Base-by-base conservation (phyloP, 371 early-diverging fungal genomes). In the Lichtheimia hyalospora region DNA sequence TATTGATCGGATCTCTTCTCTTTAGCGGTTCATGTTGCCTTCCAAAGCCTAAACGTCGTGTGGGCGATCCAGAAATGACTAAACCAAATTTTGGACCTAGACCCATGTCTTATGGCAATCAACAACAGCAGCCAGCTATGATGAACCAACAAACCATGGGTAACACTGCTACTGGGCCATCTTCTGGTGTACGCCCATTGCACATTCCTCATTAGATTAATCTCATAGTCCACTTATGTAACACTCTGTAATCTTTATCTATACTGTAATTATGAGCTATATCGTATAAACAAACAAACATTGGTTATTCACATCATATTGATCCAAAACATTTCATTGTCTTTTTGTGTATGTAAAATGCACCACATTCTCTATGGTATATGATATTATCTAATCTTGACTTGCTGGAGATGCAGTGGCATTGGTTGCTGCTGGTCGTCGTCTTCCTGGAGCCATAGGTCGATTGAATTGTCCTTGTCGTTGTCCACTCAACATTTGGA, bases 401-500 rank as follows among this genome's bases (percentile, higher is more conserved):
- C 49, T 21, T 18, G 49, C 48, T 4, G 59, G 8, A 49, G 59
- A 24, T 10, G 52, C n/a, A 16, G 49, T 49, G 14, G 49, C 23
- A 12, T 46, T 57, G 5, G 46, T n/a, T n/a, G n/a, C 49, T 0
- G 5, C 52, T 3, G 79, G 79, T 54, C 76, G 67, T 74, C 79
- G 71, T 75, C 80, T 74, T 25, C 77, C 77, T 20, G 82, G 82
- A 5, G 82, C 79, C 42, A 60, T 65, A 50, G 82, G 82, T 60
- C 82, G 67, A 44, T 71, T 81, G 54, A 81, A 81, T 14, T 73
- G 75, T 8, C 71, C 73, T 46, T 63, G 67, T 18, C 40, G 58
- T 20, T 66, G 66, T 42, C 75, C 74, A 34, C 73, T 73, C 27
- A 79, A 46, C 74, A 76, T 72, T 49, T 81, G 77, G 23, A 76